phyloP scores from a whole-genome alignment of 768 basidiomycete species.

The Mycena crocata region DNA sequence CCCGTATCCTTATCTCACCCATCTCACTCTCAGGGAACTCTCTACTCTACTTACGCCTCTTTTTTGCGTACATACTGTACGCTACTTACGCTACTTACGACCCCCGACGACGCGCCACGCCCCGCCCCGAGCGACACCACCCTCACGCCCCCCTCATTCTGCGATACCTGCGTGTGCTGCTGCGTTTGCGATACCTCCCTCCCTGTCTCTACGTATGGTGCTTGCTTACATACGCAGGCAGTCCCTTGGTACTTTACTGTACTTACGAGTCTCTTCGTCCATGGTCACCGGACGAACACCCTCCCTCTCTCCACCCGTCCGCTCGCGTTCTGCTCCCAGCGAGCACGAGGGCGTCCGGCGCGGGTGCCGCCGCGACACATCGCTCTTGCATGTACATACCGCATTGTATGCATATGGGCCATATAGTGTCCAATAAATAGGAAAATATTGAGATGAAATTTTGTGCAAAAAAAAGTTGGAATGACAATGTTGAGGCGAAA shows the following conservation, averaged over 20 bases:
- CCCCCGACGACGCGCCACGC: conserved; percentile 5
- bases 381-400: conserved; percentile 1
- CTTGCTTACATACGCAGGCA: too few relatives aligned
- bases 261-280: too few relatives aligned
- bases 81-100: conserved; percentile 2
- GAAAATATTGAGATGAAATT: too few relatives aligned
- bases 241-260: not conserved
- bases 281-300: too few relatives aligned
- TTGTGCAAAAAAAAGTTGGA: too few relatives aligned
- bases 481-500: too few relatives aligned
- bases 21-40: conserved; percentile 21
- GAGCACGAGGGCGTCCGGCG: not conserved
- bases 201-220: too few relatives aligned
- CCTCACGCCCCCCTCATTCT: conserved; percentile 15
- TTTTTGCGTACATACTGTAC: not conserved
- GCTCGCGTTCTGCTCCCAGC: too few relatives aligned
- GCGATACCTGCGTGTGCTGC: conserved; percentile 19
- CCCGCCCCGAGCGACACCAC: conserved; percentile 9
- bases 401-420: not conserved
- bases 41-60: conserved; percentile 12
- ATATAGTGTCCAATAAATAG: too few relatives aligned
- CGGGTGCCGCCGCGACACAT: conserved; percentile 22
- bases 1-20: conserved; percentile 32
- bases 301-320: too few relatives aligned
- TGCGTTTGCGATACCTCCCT: conserved; percentile 26